Evolutionary conservation across 2,329 filamentous ascomycete species (phyloP).

Genomic region (Cadophora sp.): DNA sequence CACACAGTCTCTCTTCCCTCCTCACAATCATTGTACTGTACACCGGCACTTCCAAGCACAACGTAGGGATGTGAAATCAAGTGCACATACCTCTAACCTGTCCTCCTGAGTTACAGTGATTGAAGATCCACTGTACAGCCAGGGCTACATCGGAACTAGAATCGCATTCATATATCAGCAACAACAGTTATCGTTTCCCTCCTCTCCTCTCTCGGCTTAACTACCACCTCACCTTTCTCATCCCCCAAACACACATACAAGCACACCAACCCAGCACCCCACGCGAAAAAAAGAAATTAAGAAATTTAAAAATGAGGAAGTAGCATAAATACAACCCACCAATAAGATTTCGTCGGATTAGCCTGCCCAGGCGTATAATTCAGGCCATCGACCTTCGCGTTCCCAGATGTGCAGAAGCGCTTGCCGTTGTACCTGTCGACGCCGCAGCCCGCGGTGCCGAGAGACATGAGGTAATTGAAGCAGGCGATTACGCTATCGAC

Average conservation of each 20-base stretch:
- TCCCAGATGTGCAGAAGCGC: neutral
- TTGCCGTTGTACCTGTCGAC: neutral
- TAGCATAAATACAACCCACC: neutral
- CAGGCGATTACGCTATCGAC: neutral
- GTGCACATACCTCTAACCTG: neutral
- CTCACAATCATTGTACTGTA: neutral
- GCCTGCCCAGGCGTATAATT: neutral
- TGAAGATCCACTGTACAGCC: neutral
- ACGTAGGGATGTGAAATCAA: too few relatives aligned
- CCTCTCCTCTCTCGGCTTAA: neutral
- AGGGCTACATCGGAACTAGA: neutral
- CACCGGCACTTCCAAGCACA: too few relatives aligned
- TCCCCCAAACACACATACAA: too few relatives aligned
- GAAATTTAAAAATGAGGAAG: too few relatives aligned
- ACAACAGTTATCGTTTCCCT: too few relatives aligned
- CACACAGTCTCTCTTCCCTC: too few relatives aligned
- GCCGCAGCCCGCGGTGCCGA: neutral
- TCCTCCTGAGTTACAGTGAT: neutral
- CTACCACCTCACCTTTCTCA: too few relatives aligned
- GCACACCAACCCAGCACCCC: too few relatives aligned
- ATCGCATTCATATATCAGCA: neutral
- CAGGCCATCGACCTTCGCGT: neutral
- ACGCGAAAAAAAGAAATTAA: too few relatives aligned
- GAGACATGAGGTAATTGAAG: neutral
- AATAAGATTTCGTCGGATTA: neutral